Evolutionary conservation across 495 filamentous ascomycete genomes (phyloP), one percentile per base, ranked within the genome.

Genomic region (Trichoderma virens): DNA sequence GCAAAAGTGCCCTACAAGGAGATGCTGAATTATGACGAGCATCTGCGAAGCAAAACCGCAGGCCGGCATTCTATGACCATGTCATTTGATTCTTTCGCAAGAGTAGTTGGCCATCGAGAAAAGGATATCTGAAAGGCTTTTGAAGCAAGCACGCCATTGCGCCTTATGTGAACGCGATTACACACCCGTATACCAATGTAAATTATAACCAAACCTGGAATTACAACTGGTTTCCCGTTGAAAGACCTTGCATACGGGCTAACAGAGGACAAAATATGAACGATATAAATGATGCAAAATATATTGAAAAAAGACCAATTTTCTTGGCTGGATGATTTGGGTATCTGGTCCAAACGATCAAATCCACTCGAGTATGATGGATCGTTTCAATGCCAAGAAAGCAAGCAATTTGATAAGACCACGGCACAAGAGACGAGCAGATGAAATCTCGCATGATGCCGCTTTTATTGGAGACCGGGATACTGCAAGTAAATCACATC

Each of bases 21-120:
- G 74, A 97, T 98, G 93, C 89, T 97, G 61, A 92, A 93, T 35
- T 99, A 99, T 76, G 75, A 98, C 69, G 92, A 89, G 74, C 90
- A 95, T 73, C 76, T 99, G 70, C 78, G 95, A 45, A 91, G 89
- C 73, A 75, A 96, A 77, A 99, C 93, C 18, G 88, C 86, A 11
- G 95, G 95, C 0, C 81, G 94, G 31, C 95, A 96, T 30, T 90
- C 91, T 5, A 91, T 99, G 74, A 89, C 94, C 31, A 93, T 99
- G 91, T 86, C 81, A 60, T 86, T 95, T 38, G 93, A 96, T 78
- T 85, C 85, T 41, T 99, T 96, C 74, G 93, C 98, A 78, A 83
- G 83, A 71, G 90, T 99, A 75, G 85, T 84, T 54, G 81, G 86
- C 3, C 73, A 74, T 6, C 73, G 82, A 66, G 82, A 84, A 67